phyloP scores from a whole-genome alignment of 2,329 filamentous ascomycete genomes.

The Xylariaceae sp. region DNA sequence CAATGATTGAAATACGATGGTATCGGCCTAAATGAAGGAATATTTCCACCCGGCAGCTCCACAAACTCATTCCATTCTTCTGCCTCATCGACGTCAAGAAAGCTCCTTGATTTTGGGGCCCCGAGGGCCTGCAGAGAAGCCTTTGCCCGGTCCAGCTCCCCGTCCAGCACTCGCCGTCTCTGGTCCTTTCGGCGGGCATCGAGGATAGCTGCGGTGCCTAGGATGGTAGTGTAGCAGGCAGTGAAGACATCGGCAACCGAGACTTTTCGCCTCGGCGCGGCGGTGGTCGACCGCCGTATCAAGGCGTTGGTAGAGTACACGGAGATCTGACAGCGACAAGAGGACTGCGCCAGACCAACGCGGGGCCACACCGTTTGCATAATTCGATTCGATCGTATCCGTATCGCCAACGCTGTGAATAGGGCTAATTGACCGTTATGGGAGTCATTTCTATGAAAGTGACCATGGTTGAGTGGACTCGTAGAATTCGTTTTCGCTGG shows the following conservation, averaged over 20 bases:
- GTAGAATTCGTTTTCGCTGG: neutral
- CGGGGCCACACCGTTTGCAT: conserved; percentile 68
- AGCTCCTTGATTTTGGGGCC: conserved; percentile 3
- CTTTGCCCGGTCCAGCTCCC: conserved; percentile 51
- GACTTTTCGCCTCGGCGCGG: conserved; percentile 44
- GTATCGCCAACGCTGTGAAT: conserved; percentile 19
- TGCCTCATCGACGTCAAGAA: neutral
- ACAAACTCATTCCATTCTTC: neutral
- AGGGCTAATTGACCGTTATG: conserved; percentile 3
- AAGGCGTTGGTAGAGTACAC: conserved; percentile 44
- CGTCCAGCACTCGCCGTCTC: conserved; percentile 55
- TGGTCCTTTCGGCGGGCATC: conserved; percentile 56
- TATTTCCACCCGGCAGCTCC: neutral
- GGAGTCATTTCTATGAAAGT: conserved; percentile 14
- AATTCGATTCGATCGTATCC: conserved; percentile 27
- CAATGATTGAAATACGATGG: neutral
- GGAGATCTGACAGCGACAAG: conserved; percentile 60
- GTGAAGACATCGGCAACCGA: conserved; percentile 54
- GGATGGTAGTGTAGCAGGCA: conserved; percentile 61
- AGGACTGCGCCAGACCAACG: conserved; percentile 53
- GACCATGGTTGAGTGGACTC: conserved; percentile 2
- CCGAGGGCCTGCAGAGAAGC: conserved; percentile 38
- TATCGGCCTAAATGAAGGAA: neutral
- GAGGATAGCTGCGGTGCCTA: conserved; percentile 58
- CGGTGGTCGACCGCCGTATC: conserved; percentile 46